Conservation (phyloP, 2,329 filamentous ascomycete species). For the Tolypocladium paradoxum region DNA sequence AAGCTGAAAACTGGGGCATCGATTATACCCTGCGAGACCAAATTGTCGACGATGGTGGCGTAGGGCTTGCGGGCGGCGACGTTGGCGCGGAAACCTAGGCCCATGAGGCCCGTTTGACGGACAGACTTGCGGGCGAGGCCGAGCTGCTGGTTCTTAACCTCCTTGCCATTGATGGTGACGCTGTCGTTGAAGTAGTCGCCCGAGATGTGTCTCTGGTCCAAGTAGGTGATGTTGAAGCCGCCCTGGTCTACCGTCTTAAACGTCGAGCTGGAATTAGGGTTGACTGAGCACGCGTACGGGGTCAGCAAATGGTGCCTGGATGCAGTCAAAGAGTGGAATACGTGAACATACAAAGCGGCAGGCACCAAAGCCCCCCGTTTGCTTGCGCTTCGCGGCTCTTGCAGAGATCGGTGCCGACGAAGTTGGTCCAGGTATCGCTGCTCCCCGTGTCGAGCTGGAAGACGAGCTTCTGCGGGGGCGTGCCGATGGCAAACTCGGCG, state of each 20-base stretch:
- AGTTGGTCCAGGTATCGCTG: constrained; percentile 51
- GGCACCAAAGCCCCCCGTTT: constrained; percentile 3
- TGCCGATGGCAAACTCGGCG: constrained; percentile 46
- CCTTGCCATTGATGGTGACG: constrained; percentile 36
- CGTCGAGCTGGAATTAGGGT: constrained; percentile 35
- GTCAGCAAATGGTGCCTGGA: not conserved
- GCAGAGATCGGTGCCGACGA: constrained; percentile 51
- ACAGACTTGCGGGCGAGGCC: constrained; percentile 39
- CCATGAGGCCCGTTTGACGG: constrained; percentile 45
- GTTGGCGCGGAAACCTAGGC: constrained; percentile 44
- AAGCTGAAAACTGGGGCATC: constrained; percentile 56
- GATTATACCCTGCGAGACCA: constrained; percentile 53
- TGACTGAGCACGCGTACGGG: constrained; percentile 12
- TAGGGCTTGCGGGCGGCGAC: constrained; percentile 33
- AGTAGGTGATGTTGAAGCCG: constrained; percentile 50
- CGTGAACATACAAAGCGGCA: not conserved
- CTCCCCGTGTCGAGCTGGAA: constrained; percentile 53
- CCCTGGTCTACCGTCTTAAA: constrained; percentile 29
- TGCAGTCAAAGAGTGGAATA: not conserved
- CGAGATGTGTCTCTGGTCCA: constrained; percentile 41
- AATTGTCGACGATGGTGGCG: constrained; percentile 51
- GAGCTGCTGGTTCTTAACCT: constrained; percentile 41
- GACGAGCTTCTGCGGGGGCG: constrained; percentile 41
- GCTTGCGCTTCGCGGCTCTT: constrained; percentile 22
- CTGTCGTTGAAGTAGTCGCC: constrained; percentile 50